Evolutionary conservation across 2,329 filamentous ascomycete genomes (phyloP).

Genomic region (Alternaria postmessia): DNA sequence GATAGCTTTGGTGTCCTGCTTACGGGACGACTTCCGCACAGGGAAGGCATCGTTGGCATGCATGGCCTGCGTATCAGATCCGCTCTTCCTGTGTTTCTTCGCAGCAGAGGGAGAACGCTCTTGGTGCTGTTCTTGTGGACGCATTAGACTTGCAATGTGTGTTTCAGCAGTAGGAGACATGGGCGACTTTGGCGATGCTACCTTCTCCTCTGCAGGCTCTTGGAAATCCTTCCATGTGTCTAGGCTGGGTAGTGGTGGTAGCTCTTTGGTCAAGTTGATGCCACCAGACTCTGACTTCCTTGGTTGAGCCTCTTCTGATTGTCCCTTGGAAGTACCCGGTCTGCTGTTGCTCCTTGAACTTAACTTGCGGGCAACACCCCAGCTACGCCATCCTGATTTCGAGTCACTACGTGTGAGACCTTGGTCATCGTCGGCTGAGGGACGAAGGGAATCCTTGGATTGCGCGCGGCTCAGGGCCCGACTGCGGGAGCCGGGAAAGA

Average conservation of each 20-base stretch:
- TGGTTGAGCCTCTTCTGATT: conserved; percentile 33
- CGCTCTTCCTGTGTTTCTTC: conserved; percentile 38
- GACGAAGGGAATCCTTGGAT: conserved; percentile 46
- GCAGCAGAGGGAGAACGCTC: conserved; percentile 37
- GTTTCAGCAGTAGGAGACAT: conserved; percentile 31
- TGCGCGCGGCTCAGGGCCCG: conserved; percentile 40
- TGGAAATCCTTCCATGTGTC: conserved; percentile 49
- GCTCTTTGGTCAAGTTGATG: conserved; percentile 57
- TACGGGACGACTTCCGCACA: conserved; percentile 25
- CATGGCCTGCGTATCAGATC: conserved; percentile 40
- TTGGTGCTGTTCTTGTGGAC: conserved; percentile 38
- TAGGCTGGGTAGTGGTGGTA: conserved; percentile 58
- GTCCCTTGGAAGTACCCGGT: conserved; percentile 41
- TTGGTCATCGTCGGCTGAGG: conserved; percentile 19
- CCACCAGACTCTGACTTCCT: conserved; percentile 35
- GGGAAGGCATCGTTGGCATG: conserved; percentile 33
- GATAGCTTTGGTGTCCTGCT: conserved; percentile 17
- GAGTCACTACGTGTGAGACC: conserved; percentile 38
- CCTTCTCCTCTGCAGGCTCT: conserved; percentile 22
- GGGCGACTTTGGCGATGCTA: conserved; percentile 26
- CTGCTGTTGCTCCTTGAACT: conserved; percentile 46
- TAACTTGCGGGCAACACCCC: conserved; percentile 46
- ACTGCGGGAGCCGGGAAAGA: conserved; percentile 49
- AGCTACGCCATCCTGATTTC: conserved; percentile 49
- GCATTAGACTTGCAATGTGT: conserved; percentile 49